These are phyloP conservation scores for Cystoderma amianthinum DNA, from an alignment of 768 basidiomycete species.

Conservation along the genomic window DNA sequence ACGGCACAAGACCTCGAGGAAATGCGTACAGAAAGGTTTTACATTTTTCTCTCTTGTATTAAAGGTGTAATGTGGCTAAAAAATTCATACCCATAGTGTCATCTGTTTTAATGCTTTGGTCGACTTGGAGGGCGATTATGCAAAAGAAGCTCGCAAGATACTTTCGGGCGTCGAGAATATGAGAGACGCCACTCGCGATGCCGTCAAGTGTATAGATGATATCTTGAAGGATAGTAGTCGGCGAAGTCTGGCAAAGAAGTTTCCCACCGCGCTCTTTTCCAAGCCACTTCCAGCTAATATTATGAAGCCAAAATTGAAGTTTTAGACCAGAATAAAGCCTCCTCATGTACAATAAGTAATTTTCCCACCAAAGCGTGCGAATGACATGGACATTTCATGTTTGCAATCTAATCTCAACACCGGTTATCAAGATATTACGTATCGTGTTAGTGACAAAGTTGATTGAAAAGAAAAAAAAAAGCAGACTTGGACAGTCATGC, in stretches of 20 bases:
- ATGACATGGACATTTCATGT: too few species aligned
- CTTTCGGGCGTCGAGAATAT: slow-evolving; percentile 33
- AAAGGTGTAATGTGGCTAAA: not conserved
- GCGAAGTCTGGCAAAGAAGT: slow-evolving; percentile 38
- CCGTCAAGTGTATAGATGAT: slow-evolving; percentile 24
- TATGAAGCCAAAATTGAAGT: too few species aligned
- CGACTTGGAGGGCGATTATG: slow-evolving; percentile 49
- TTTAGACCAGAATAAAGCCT: too few species aligned
- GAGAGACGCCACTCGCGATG: slow-evolving; percentile 27
- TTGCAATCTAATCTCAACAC: too few species aligned
- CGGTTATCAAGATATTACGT: too few species aligned
- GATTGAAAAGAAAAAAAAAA: too few species aligned
- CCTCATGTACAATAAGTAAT: too few species aligned
- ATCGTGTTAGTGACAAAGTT: too few species aligned
- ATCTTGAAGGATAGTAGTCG: slow-evolving; percentile 43
- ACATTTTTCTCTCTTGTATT: slow-evolving; percentile 3
- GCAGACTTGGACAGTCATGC: too few species aligned
- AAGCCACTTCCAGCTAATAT: slow-evolving; percentile 16
- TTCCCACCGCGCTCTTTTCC: slow-evolving; percentile 37
- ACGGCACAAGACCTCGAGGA: slow-evolving; percentile 34
- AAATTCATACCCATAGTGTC: slow-evolving; percentile 28
- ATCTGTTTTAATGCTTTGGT: slow-evolving; percentile 47
- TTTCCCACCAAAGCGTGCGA: too few species aligned
- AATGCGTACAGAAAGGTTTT: slow-evolving; percentile 39
- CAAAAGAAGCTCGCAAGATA: slow-evolving; percentile 31